Conservation (phyloP, 1,139 yeast genomes). For the Meyerozyma elateridarum region DNA sequence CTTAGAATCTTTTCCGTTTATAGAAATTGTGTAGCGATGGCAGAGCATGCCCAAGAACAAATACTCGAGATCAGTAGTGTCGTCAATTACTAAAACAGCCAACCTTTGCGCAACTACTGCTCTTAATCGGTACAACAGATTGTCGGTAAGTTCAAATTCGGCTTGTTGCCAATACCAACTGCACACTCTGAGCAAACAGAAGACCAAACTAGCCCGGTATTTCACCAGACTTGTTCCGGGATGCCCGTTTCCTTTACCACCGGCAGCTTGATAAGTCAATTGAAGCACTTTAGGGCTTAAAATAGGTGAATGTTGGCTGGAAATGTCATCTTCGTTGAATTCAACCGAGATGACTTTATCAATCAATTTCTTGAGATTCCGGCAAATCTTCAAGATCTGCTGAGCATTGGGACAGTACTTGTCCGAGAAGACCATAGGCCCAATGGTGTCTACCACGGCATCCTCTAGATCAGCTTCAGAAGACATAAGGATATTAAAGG, state of each 20-base stretch:
- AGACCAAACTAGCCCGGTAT: conserved; percentile 64
- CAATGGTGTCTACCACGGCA: conserved; percentile 1
- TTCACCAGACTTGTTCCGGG: conserved; percentile 52
- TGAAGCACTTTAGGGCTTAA: conserved; percentile 54
- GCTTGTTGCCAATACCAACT: conserved; percentile 71
- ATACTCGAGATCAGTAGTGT: conserved; percentile 53
- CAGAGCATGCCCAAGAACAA: conserved; percentile 74
- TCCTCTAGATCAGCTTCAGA: conserved; percentile 4
- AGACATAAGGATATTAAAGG: neutral
- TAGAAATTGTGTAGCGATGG: conserved; percentile 64
- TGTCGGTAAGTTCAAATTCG: conserved; percentile 60
- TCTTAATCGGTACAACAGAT: conserved; percentile 55
- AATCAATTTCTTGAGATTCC: conserved; percentile 66
- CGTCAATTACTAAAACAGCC: conserved; percentile 67
- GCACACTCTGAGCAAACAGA: conserved; percentile 68
- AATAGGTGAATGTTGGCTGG: conserved; percentile 57
- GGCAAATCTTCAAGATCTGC: conserved; percentile 68
- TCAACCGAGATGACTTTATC: conserved; percentile 68
- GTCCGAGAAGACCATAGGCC: conserved; percentile 8
- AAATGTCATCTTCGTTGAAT: conserved; percentile 46
- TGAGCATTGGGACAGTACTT: conserved; percentile 52
- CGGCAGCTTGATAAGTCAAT: conserved; percentile 71
- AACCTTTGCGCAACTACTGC: conserved; percentile 67
- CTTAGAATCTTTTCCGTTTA: conserved; percentile 55
- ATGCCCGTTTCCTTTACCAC: conserved; percentile 66